A percentile compares a stretch with the other conserved stretches of the same genome.
Evolutionary conservation across 208 protist genomes (phyloP).

Genomic region (Leishmania turanica): DNA sequence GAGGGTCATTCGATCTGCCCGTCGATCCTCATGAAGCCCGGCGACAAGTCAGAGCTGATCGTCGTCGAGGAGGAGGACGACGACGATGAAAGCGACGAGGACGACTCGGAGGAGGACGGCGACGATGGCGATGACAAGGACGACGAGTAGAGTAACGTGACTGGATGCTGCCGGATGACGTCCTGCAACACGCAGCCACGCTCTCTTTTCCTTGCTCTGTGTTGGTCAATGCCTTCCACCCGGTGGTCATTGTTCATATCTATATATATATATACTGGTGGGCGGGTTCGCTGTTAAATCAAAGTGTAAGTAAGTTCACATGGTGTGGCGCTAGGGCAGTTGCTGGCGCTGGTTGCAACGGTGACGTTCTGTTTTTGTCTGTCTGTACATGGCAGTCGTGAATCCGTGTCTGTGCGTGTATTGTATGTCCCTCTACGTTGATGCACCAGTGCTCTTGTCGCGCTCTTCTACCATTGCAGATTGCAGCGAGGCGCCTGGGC

Average conservation of each 20-base stretch:
- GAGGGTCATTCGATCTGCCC: slow-evolving; percentile 45
- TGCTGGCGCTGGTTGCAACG: neutral
- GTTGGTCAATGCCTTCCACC: neutral
- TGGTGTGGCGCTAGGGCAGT: neutral
- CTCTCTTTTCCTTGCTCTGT: neutral
- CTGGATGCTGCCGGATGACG: neutral
- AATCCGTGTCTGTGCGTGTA: neutral
- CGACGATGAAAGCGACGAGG: slow-evolving; percentile 78
- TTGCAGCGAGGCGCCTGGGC: neutral
- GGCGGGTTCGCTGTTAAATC: neutral
- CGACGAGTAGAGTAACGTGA: slow-evolving; percentile 36
- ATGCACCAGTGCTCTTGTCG: neutral
- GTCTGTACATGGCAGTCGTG: neutral
- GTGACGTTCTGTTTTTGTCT: neutral
- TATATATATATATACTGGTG: neutral
- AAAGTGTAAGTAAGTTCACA: neutral
- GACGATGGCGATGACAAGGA: slow-evolving; percentile 54
- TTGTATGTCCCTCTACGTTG: neutral
- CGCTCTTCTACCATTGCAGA: neutral
- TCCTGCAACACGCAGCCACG: neutral
- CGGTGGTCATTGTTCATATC: neutral
- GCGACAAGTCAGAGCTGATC: slow-evolving; percentile 47
- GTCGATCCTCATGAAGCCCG: slow-evolving; percentile 67
- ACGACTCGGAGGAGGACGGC: slow-evolving; percentile 60
- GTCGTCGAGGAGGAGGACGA: slow-evolving; percentile 62